phyloP scores from a whole-genome alignment of 805 yeast species.

The Starmerella roubikii region DNA sequence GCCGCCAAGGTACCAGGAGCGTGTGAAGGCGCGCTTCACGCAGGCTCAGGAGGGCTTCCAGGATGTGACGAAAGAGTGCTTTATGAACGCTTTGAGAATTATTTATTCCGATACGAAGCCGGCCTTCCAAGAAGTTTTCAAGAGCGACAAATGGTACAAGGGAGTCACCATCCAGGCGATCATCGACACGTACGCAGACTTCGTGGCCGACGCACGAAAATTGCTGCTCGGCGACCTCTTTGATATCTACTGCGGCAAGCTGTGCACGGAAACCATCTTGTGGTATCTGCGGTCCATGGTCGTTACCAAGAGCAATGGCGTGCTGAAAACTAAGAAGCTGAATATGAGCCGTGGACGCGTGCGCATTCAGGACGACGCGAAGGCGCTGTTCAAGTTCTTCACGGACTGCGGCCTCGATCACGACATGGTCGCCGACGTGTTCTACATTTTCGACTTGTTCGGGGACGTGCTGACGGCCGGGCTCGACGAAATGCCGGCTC shows the following conservation, averaged over 20 bases:
- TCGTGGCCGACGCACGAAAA: conserved; percentile 48
- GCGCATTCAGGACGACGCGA: conserved; percentile 48
- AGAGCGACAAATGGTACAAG: conserved; percentile 54
- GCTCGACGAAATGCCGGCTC: conserved; percentile 35
- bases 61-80: conserved; percentile 52
- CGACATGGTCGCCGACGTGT: conserved; percentile 34
- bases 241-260: conserved; percentile 39
- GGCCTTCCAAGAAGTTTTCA: conserved; percentile 47
- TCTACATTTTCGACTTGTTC: conserved; percentile 48
- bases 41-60: conserved; percentile 70
- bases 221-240: conserved; percentile 41
- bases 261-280: conserved; percentile 39
- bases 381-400: conserved; percentile 41
- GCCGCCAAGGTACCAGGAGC: conserved; percentile 45
- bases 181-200: conserved; percentile 62
- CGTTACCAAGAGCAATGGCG: conserved; percentile 18
- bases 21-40: conserved; percentile 45
- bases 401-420: conserved; percentile 26
- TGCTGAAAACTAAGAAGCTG: conserved; percentile 24
- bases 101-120: conserved; percentile 59
- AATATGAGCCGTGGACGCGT: conserved; percentile 30
- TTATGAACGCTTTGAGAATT: conserved; percentile 41
- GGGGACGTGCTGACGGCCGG: conserved; percentile 41
- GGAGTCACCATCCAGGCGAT: conserved; percentile 45
- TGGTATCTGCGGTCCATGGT: conserved; percentile 37